phyloP scores from a whole-genome alignment of 2,329 filamentous ascomycete species.

The Neopestalotiopsis sp. region DNA sequence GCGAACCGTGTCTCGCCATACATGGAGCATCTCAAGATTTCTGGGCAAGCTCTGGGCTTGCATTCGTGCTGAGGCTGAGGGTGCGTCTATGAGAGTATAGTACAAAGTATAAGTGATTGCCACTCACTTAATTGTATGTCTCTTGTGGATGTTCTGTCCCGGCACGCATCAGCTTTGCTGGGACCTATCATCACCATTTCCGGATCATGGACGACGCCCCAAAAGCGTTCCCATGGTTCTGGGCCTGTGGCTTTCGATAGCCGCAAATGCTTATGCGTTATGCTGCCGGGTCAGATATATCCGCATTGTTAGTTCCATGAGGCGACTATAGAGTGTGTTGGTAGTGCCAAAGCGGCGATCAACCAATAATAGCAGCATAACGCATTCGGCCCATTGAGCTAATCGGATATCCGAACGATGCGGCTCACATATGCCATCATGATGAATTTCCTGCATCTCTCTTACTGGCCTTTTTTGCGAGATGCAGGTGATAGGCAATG shows the following conservation, averaged over 20 bases:
- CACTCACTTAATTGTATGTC: not conserved
- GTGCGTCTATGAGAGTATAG: not conserved
- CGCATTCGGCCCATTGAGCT: not conserved
- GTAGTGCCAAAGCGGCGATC: not conserved
- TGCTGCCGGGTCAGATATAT: not conserved
- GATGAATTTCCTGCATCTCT: not conserved
- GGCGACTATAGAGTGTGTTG: not conserved
- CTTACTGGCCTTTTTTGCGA: not conserved
- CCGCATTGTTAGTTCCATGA: not conserved
- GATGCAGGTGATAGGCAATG: not conserved
- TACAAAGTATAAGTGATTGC: not conserved
- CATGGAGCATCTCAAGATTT: not conserved
- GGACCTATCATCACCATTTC: not conserved
- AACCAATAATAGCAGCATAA: conserved; percentile 1
- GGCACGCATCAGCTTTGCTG: not conserved
- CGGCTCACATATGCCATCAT: not conserved
- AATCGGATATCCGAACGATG: not conserved
- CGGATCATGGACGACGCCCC: not conserved
- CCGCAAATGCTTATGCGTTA: not conserved
- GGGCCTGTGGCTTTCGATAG: not conserved
- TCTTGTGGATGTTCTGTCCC: not conserved
- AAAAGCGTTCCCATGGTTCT: not conserved
- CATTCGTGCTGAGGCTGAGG: conserved; percentile 9
- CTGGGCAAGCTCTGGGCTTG: not conserved
- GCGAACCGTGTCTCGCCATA: not conserved